Conservation (phyloP, 2,329 filamentous ascomycete species). For the Diatrype stigma region DNA sequence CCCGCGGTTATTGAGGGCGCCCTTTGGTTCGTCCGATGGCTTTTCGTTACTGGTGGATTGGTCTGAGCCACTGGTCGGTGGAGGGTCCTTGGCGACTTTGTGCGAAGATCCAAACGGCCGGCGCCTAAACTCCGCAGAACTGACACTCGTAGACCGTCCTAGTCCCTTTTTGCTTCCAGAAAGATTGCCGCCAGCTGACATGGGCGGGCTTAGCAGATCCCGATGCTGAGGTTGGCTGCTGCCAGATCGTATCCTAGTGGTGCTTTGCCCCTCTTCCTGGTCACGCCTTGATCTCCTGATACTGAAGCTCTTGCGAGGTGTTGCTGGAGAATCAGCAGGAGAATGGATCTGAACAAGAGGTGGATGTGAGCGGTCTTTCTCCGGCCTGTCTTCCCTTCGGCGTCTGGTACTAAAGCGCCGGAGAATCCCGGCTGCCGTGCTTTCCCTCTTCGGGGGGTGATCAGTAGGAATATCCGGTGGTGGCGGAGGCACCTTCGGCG, state of each 20-base stretch:
- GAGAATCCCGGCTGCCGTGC: conserved; percentile 76
- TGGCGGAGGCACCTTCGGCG: conserved; percentile 40
- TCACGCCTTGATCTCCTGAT: conserved; percentile 60
- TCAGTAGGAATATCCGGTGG: conserved; percentile 55
- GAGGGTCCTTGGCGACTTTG: conserved; percentile 57
- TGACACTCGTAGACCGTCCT: conserved; percentile 86
- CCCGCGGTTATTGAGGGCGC: conserved; percentile 48
- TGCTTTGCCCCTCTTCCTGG: conserved; percentile 44
- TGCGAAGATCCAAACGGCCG: conserved; percentile 46
- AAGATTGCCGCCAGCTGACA: conserved; percentile 52
- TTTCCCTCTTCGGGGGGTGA: conserved; percentile 73
- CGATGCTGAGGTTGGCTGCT: conserved; percentile 69
- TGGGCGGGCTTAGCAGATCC: conserved; percentile 72
- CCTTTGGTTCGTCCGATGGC: conserved; percentile 47
- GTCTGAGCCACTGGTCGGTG: conserved; percentile 75
- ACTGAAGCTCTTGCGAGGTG: conserved; percentile 83
- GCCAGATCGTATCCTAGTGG: conserved; percentile 46
- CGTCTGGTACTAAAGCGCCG: conserved; percentile 87
- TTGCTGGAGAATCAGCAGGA: conserved; percentile 60
- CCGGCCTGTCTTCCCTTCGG: conserved; percentile 61
- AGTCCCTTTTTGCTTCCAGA: conserved; percentile 65
- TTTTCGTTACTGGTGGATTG: conserved; percentile 59
- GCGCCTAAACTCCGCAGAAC: conserved; percentile 75
- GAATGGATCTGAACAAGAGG: conserved; percentile 75
- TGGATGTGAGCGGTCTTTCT: conserved; percentile 65